These are phyloP conservation scores for Gossypium anomalum DNA, from an alignment of 345 rosid species.

Conservation along the genomic window DNA sequence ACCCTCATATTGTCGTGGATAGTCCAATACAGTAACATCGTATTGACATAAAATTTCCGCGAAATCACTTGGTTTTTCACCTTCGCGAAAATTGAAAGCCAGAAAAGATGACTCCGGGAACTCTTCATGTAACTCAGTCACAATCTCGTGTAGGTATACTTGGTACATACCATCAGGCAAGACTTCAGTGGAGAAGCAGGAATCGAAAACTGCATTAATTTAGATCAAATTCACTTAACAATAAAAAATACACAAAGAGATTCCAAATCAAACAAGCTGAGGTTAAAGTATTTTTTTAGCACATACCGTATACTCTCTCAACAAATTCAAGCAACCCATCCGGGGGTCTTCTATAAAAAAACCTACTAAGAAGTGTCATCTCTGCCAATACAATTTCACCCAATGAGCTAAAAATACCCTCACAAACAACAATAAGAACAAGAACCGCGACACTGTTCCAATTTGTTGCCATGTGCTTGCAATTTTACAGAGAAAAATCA, in stretches of 20 bases:
- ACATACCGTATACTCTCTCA: conserved; percentile 87
- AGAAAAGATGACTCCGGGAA: conserved; percentile 77
- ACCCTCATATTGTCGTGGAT: conserved; percentile 92
- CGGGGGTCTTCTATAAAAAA: conserved; percentile 88
- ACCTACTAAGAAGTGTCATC: conserved; percentile 88
- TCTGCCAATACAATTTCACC: conserved; percentile 19
- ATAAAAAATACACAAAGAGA: neutral
- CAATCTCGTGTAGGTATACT: conserved; percentile 64
- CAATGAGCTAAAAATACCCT: conserved; percentile 20
- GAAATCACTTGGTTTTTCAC: conserved; percentile 70
- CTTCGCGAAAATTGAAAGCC: conserved; percentile 87
- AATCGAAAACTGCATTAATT: conserved; percentile 73
- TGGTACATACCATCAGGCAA: conserved; percentile 62
- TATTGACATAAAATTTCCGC: conserved; percentile 64
- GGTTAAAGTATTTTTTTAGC: conserved; percentile 1
- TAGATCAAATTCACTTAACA: conserved; percentile 1
- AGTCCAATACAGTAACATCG: conserved; percentile 86
- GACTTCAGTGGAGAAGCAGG: conserved; percentile 91
- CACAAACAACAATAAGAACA: conserved; percentile 9
- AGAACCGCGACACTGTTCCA: neutral
- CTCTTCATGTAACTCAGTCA: conserved; percentile 73
- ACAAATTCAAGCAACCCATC: conserved; percentile 96
- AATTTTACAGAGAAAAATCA: neutral
- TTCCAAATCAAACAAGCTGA: neutral
- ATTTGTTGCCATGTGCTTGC: neutral